Conservation (phyloP, 1,284 basidiomycete species). For the Schizophyllum amplum region DNA sequence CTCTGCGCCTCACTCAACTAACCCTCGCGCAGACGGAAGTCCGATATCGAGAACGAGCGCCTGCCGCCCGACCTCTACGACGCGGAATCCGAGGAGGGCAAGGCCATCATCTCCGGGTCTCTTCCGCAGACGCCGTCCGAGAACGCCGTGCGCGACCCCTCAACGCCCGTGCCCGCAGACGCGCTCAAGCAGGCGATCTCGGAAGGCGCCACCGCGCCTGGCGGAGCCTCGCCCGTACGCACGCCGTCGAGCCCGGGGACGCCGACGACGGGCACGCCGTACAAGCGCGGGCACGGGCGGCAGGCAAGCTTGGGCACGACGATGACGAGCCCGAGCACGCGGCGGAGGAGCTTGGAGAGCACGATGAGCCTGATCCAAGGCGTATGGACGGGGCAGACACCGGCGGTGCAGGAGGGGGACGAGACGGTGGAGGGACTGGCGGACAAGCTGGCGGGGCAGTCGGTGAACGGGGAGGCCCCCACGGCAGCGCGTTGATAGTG, state of each 20-base stretch:
- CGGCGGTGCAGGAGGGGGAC: slow-evolving; percentile 25
- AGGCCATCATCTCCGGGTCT: slow-evolving; percentile 50
- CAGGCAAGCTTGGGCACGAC: slow-evolving; percentile 94
- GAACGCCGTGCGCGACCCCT: slow-evolving; percentile 21
- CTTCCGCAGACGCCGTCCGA: slow-evolving; percentile 33
- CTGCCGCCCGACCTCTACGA: slow-evolving; percentile 94
- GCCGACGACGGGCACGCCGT: slow-evolving; percentile 31
- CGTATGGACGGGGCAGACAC: slow-evolving; percentile 65
- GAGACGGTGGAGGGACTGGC: slow-evolving; percentile 12
- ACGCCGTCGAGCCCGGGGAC: slow-evolving; percentile 30
- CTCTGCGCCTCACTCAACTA: background rate
- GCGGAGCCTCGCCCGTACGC: slow-evolving; percentile 3
- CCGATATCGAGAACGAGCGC: slow-evolving; percentile 98
- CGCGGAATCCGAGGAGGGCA: slow-evolving; percentile 70
- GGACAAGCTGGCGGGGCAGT: slow-evolving; percentile 10
- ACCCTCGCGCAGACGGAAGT: slow-evolving; percentile 64
- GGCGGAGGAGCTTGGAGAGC: slow-evolving; percentile 89
- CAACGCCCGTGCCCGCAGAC: slow-evolving; percentile 45
- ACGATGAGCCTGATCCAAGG: slow-evolving; percentile 95
- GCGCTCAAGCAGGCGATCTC: slow-evolving; percentile 45
- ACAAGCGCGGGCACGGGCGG: slow-evolving; percentile 76
- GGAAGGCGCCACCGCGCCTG: slow-evolving; percentile 16
- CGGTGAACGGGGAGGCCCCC: slow-evolving; percentile 7
- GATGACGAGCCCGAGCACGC: slow-evolving; percentile 90
- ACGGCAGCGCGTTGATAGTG: background rate